These are phyloP conservation scores for Trichoderma koningii DNA, from an alignment of 2,329 filamentous ascomycete genomes.

Conservation along the genomic window DNA sequence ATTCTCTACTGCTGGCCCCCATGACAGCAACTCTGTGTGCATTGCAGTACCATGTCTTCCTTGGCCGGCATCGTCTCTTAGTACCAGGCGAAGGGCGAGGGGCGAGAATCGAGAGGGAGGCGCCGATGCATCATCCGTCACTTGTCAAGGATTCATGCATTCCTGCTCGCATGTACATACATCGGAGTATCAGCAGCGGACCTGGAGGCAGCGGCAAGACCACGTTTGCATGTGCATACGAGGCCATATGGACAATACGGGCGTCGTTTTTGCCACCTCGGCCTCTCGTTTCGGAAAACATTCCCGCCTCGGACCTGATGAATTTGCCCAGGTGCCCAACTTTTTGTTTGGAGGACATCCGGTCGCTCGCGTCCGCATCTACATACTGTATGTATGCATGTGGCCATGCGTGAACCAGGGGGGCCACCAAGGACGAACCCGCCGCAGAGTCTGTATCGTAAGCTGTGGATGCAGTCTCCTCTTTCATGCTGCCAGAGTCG, in stretches of 20 bases:
- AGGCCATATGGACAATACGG: not conserved
- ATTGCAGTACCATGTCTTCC: not conserved
- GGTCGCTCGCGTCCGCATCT: constrained; percentile 7
- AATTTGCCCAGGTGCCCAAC: constrained; percentile 5
- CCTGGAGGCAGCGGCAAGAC: not conserved
- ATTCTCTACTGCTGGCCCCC: constrained; percentile 9
- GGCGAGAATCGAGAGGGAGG: too few relatives aligned
- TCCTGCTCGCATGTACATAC: too few relatives aligned
- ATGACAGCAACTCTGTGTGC: not conserved
- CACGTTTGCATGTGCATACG: not conserved
- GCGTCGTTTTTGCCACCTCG: not conserved
- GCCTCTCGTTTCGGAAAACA: constrained; percentile 15
- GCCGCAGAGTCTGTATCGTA: constrained; percentile 9
- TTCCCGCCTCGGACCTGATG: not conserved
- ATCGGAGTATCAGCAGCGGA: not conserved
- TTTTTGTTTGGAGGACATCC: not conserved
- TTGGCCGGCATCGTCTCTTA: too few relatives aligned
- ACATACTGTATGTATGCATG: not conserved
- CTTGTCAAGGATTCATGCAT: too few relatives aligned
- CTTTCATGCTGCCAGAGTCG: constrained; percentile 15
- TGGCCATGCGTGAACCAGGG: constrained; percentile 16
- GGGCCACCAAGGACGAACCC: constrained; percentile 21
- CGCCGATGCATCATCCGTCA: too few relatives aligned
- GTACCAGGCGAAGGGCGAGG: too few relatives aligned
- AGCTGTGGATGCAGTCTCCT: constrained; percentile 22